Base-by-base conservation (phyloP, 495 filamentous ascomycete species). In the Aspergillus steynii region DNA sequence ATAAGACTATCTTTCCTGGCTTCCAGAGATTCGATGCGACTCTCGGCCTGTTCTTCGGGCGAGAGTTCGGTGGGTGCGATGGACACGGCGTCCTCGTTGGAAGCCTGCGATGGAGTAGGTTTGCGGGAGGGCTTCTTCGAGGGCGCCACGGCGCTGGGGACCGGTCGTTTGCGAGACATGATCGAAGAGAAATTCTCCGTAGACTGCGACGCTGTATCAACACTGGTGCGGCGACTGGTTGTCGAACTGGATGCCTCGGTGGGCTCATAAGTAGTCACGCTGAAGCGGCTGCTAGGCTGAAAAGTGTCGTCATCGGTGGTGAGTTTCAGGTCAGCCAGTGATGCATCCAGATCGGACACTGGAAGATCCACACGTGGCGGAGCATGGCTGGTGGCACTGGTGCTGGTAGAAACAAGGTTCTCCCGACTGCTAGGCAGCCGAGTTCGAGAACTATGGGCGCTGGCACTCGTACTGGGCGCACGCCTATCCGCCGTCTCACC, bases 241-340 rank as follows among this genome's bases (percentile, higher is more conserved):
- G 76, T 62, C 3, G 60, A 60, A 32, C 63, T 73, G 51, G 51
- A 77, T 25, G 66, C 68, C 15, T 82, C 79, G 12, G 78, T 82
- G 3, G 85, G 80, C n/a, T 85, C 84, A 68, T 88, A 88, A 3
- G 90, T 92, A 15, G 88, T 88, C 51, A 86, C 75, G 71, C 87
- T 92, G 76, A 91, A 92, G 47, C 88, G 89, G 56, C 89, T 93
- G 0, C 71, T 68, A 7, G 86, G 88, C 53, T 88, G 80, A 27
- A 31, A 47, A 25, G 27, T 52, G 42, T 59, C 14, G 20, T 63
- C 61, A 56, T 66, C 49, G 28, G 70, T 61, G 42, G 67, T 58
- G 29, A 75, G 58, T 55, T 72, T 67, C 51, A 79, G 58, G 48
- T 68, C 68, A 45, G 61, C 62, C 14, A 72, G 53, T 9, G 61